Evolutionary conservation across 768 basidiomycete genomes (phyloP), one percentile per base, ranked within the genome.

Genomic region (Macrolepiota fuliginosa): DNA sequence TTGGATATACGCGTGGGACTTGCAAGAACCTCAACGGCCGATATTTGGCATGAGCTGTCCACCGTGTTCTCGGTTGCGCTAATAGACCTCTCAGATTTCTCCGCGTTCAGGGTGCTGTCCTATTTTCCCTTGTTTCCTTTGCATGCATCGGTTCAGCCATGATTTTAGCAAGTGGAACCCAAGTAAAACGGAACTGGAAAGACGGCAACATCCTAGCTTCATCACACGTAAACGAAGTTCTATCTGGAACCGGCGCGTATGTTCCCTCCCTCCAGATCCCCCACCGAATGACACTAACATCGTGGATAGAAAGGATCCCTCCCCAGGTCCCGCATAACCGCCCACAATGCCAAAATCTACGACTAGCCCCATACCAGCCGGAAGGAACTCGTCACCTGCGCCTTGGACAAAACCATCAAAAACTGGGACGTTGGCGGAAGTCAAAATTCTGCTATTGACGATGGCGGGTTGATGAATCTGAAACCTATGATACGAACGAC

Each of bases 181-280:
- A 99, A 72, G 94, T 98, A 61, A 98, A 98, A 73, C 98, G 94
- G 94, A 98, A 96, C 70, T 81, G 92, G 13, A 86, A 88, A 68
- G 89, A 98, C 67, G 83, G 87, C 2, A 87, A 97, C 63, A 76
- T 97, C 4, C 79, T 99, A 0, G 96, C 97, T 0, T 96, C 94
- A 1, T 88, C 94, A 1, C 96, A 98, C 70, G 81, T 85, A 55
- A 89, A 92, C 64, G 84, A 91, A 67, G 91, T 98, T 0, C 76
- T 94, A 87, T 98, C 19, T 99, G 97, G 97, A 97, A 99, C 72
- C 84, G 92, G 61, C 83, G 96, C 65, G 95, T 95, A 67, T 17
- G 50, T 55, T 56, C 2, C 35, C 24, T 4, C 46, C 27, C 9
- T 27, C 24, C 13, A 11, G 10, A 36, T 46, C 25, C 39, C 13